Conservation (phyloP, 108 stramenopile genomes). For the Skeletonema tropicum region DNA sequence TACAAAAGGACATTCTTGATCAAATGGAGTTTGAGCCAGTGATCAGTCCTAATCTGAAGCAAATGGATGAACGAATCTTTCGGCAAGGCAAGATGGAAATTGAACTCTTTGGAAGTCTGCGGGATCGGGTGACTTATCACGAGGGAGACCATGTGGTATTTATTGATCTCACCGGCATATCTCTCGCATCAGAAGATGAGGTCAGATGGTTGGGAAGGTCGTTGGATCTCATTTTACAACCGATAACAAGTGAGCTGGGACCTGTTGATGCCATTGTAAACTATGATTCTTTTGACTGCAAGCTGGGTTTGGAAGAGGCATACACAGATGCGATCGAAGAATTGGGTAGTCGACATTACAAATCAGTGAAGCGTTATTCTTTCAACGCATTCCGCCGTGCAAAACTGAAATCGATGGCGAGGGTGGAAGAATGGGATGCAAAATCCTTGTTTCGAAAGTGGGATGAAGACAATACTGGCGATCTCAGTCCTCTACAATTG, state of each 20-base stretch:
- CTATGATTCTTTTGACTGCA: constrained; percentile 66
- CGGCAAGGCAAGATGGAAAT: constrained; percentile 56
- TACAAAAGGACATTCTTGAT: constrained; percentile 76
- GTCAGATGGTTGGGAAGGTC: constrained; percentile 50
- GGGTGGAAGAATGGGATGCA: constrained; percentile 50
- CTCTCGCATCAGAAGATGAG: constrained; percentile 56
- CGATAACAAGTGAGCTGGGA: constrained; percentile 47
- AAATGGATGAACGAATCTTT: constrained; percentile 72
- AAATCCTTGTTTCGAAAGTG: constrained; percentile 49
- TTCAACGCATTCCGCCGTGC: constrained; percentile 65
- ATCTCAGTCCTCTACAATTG: constrained; percentile 55
- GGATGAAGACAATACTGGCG: constrained; percentile 45
- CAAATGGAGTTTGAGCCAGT: constrained; percentile 80
- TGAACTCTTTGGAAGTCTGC: constrained; percentile 63
- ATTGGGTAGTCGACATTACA: constrained; percentile 51
- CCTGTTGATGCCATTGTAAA: constrained; percentile 57
- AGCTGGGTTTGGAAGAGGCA: constrained; percentile 50
- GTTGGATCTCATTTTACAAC: constrained; percentile 45
- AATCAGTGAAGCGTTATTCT: constrained; percentile 57
- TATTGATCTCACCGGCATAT: constrained; percentile 67
- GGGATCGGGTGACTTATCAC: constrained; percentile 57
- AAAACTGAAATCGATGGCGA: constrained; percentile 38
- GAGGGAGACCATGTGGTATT: constrained; percentile 60
- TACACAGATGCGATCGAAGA: constrained; percentile 26
- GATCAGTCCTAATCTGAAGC: constrained; percentile 58